Evolutionary conservation across 306 rosid species (phyloP).

Genomic region (Inga oerstediana): DNA sequence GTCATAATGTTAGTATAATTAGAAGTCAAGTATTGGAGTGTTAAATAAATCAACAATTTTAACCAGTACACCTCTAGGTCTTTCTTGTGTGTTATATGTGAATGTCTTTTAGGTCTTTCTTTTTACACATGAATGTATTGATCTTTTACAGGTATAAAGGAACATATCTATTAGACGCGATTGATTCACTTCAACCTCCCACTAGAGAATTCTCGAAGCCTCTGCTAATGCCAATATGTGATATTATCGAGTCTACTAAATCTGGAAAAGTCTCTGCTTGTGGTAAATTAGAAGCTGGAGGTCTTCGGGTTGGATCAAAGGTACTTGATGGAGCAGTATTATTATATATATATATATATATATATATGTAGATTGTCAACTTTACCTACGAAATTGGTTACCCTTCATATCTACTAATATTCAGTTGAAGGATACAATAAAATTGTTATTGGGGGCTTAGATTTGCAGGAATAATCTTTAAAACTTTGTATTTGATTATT

Average conservation of each 20-base stretch:
- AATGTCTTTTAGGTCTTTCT: not conserved
- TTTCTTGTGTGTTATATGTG: not conserved
- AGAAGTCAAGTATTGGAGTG: not conserved
- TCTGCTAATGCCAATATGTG: conserved; percentile 90
- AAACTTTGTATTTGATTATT: not conserved
- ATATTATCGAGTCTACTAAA: conserved; percentile 61
- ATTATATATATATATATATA: not conserved
- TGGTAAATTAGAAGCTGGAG: conserved; percentile 98
- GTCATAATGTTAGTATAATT: not conserved
- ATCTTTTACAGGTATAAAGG: conserved; percentile 73
- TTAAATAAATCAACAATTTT: not conserved
- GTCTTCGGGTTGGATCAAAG: conserved; percentile 84
- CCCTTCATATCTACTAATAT: not conserved
- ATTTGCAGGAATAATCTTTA: not conserved
- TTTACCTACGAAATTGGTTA: conserved; percentile 11
- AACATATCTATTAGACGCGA: conserved; percentile 80
- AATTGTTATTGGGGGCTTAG: not conserved
- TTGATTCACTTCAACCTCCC: conserved; percentile 86
- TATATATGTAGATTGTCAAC: conserved; percentile 19
- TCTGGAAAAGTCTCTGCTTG: conserved; percentile 79
- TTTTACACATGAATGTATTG: conserved; percentile 24
- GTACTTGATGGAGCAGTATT: conserved; percentile 45
- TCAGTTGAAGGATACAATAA: not conserved
- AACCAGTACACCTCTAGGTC: not conserved
- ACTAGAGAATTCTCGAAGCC: conserved; percentile 88